These are phyloP conservation scores for Irpex sp. DNA, from an alignment of 1,284 basidiomycete species.

Conservation along the genomic window DNA sequence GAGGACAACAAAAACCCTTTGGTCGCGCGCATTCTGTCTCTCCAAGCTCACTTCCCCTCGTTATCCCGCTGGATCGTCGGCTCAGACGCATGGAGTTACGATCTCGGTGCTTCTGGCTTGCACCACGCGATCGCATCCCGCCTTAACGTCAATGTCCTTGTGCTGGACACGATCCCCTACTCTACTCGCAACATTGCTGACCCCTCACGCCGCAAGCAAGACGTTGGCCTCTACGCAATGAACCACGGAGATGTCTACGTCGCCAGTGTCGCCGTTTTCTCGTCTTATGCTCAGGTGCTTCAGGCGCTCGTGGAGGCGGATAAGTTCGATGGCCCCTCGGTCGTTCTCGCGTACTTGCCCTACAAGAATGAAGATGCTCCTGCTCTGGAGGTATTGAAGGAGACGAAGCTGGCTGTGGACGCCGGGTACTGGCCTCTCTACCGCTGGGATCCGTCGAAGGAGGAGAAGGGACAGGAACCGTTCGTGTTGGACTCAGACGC, in stretches of 20 bases:
- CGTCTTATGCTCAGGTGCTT: slow-evolving; percentile 93
- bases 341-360: slow-evolving; percentile 94
- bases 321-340: slow-evolving; percentile 83
- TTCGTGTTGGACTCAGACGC: slow-evolving; percentile 93
- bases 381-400: slow-evolving; percentile 88
- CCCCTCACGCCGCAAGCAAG: slow-evolving; percentile 80
- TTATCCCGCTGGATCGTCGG: slow-evolving; percentile 94
- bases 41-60: slow-evolving; percentile 60
- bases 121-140: slow-evolving; percentile 93
- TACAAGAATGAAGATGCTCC: slow-evolving; percentile 75
- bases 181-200: slow-evolving; percentile 69
- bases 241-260: slow-evolving; percentile 98
- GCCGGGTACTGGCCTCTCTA: slow-evolving; percentile 98
- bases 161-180: slow-evolving; percentile 93
- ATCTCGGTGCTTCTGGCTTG: slow-evolving; percentile 93
- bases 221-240: slow-evolving; percentile 96
- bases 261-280: slow-evolving; percentile 92
- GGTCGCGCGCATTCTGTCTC: slow-evolving; percentile 54
- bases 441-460: slow-evolving; percentile 92
- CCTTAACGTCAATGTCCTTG: slow-evolving; percentile 92
- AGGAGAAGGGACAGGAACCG: slow-evolving; percentile 72
- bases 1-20: slow-evolving; percentile 37
- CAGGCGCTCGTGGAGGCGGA: slow-evolving; percentile 94
- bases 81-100: slow-evolving; percentile 96
- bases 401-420: slow-evolving; percentile 96